Conservation (phyloP, 768 basidiomycete species). For the Boletus barrowsii region DNA sequence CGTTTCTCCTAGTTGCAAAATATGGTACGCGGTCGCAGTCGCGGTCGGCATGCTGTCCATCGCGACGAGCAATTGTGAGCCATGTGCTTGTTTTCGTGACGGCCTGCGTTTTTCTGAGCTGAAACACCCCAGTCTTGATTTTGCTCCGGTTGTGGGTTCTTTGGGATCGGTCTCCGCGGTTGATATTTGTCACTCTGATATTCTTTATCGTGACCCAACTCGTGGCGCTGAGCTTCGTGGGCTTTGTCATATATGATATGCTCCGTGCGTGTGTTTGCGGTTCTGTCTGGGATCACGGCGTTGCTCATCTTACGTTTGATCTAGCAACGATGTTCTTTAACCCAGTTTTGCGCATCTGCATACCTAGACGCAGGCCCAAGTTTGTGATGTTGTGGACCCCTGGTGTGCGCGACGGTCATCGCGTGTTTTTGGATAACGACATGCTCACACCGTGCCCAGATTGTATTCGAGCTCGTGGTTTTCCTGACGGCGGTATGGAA, state of each 20-base stretch:
- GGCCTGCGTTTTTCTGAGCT: not conserved
- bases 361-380: constrained; percentile 17
- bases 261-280: constrained; percentile 22
- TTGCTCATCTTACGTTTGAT: not conserved
- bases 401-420: constrained; percentile 16
- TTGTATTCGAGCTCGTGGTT: constrained; percentile 30
- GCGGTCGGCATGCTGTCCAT: constrained; percentile 36
- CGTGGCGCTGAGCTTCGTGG: constrained; percentile 17
- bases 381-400: constrained; percentile 28
- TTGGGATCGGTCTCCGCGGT: constrained; percentile 27
- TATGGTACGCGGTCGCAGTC: constrained; percentile 16
- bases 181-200: constrained; percentile 30
- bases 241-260: constrained; percentile 26
- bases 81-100: not conserved
- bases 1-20: constrained; percentile 21
- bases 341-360: constrained; percentile 17
- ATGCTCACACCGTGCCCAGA: constrained; percentile 11
- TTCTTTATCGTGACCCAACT: constrained; percentile 33
- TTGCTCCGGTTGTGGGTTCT: constrained; percentile 40
- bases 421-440: not conserved
- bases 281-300: not conserved
- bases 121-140: constrained; percentile 31
- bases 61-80: constrained; percentile 36
- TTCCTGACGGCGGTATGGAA: constrained; percentile 31
- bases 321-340: constrained; percentile 19